Conservation (phyloP, 495 filamentous ascomycete genomes). For the Hyaloscypha bicolor region DNA sequence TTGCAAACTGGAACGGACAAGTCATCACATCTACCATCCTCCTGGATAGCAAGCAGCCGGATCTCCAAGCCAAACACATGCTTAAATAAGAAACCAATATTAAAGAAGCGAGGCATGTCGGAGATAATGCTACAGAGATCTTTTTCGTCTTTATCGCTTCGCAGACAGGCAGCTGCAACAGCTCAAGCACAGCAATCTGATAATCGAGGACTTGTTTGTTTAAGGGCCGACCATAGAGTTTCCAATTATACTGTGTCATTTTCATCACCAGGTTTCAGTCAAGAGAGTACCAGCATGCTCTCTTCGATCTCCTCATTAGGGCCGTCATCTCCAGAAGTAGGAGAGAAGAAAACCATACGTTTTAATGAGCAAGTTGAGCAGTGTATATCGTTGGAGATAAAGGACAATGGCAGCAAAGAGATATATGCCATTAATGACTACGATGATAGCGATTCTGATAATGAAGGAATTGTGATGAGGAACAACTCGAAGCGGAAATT, state of each 20-base stretch:
- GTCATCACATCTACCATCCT: constrained; percentile 42
- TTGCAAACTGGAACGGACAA: constrained; percentile 65
- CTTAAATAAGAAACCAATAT: constrained; percentile 80
- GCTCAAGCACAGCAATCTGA: constrained; percentile 85
- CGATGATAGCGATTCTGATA: constrained; percentile 67
- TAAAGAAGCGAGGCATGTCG: constrained; percentile 96
- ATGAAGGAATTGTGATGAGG: constrained; percentile 81
- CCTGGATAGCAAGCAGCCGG: constrained; percentile 56
- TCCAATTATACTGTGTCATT: constrained; percentile 48
- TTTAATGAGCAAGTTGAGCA: constrained; percentile 96
- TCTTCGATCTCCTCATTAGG: constrained; percentile 65
- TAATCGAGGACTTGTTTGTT: constrained; percentile 39
- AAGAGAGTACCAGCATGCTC: constrained; percentile 56
- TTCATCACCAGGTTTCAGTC: constrained; percentile 56
- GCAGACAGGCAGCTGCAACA: constrained; percentile 91
- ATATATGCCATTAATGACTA: constrained; percentile 41
- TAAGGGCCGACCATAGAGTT: constrained; percentile 20
- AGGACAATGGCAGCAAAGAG: constrained; percentile 71
- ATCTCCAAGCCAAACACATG: constrained; percentile 85
- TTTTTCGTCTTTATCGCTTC: constrained; percentile 82
- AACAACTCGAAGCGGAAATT: constrained; percentile 48
- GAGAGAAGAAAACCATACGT: constrained; percentile 86
- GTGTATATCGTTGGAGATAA: constrained; percentile 89
- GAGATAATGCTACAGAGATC: constrained; percentile 94
- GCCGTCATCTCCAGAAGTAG: constrained; percentile 65